These are phyloP conservation scores for Coniochaeta sp. DNA, from an alignment of 2,329 filamentous ascomycete species.

Conservation along the genomic window DNA sequence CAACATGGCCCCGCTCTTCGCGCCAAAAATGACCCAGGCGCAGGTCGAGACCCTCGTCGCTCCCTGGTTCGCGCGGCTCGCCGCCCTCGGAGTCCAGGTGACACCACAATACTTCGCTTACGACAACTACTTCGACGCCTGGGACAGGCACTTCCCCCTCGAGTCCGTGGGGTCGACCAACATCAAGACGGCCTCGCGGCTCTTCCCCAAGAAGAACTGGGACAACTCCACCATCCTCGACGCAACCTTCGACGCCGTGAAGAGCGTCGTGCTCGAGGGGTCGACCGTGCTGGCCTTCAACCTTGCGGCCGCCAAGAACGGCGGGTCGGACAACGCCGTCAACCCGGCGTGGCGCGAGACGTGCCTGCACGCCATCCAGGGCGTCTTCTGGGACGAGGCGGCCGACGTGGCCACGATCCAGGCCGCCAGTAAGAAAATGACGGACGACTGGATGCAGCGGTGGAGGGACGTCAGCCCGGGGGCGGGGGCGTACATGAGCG, in stretches of 20 bases:
- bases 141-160: conserved; percentile 16
- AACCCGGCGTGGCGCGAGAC: conserved; percentile 31
- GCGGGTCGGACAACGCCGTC: conserved; percentile 23
- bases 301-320: conserved; percentile 11
- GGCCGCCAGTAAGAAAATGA: conserved; percentile 21
- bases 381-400: conserved; percentile 25
- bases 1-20: conserved; percentile 9
- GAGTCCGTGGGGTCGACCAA: conserved; percentile 29
- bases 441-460: conserved; percentile 20
- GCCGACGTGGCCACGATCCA: conserved; percentile 20
- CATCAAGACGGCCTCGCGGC: conserved; percentile 21
- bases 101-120: conserved; percentile 18
- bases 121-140: conserved; percentile 20
- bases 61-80: conserved; percentile 38
- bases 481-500: conserved; percentile 41
- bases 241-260: conserved; percentile 18
- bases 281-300: conserved; percentile 39
- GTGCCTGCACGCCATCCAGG: conserved; percentile 23
- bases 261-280: conserved; percentile 8
- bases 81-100: conserved; percentile 20
- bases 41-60: conserved; percentile 4
- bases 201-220: conserved; percentile 27
- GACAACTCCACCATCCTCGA: conserved; percentile 17
- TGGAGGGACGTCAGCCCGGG: conserved; percentile 31
- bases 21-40: conserved; percentile 4